These are phyloP conservation scores for Albugo candida DNA, from an alignment of 352 stramenopile genomes.

Conservation along the genomic window DNA sequence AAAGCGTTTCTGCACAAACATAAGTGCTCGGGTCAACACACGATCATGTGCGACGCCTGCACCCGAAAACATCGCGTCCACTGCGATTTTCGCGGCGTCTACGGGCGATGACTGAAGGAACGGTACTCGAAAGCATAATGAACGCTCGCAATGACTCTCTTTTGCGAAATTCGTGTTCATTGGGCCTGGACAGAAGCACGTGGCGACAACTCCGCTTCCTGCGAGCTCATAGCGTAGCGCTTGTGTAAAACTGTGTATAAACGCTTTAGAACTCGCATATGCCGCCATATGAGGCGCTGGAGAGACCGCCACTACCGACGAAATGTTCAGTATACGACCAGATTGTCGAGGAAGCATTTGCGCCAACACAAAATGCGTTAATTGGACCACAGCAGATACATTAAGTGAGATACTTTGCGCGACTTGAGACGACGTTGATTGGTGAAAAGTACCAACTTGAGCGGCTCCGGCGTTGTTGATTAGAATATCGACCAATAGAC, in stretches of 20 bases:
- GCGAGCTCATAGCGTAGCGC: slow-evolving; percentile 59
- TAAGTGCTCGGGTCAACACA: background rate
- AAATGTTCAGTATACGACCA: slow-evolving; percentile 71
- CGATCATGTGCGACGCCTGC: slow-evolving; percentile 7
- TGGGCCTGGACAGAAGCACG: slow-evolving; percentile 43
- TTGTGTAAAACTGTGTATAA: slow-evolving; percentile 52
- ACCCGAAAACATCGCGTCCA: slow-evolving; percentile 39
- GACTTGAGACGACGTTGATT: slow-evolving; percentile 19
- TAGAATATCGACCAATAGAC: slow-evolving; percentile 61
- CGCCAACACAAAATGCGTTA: slow-evolving; percentile 34
- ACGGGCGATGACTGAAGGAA: slow-evolving; percentile 13
- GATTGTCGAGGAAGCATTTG: slow-evolving; percentile 39
- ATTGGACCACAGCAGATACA: slow-evolving; percentile 26
- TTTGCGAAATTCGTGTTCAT: slow-evolving; percentile 45
- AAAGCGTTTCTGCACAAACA: background rate
- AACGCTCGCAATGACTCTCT: slow-evolving; percentile 15
- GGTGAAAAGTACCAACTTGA: slow-evolving; percentile 21
- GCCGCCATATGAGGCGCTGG: slow-evolving; percentile 38
- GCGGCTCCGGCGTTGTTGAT: slow-evolving; percentile 59
- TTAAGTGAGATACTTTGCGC: slow-evolving; percentile 52
- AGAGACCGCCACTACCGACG: slow-evolving; percentile 28
- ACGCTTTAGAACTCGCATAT: slow-evolving; percentile 59
- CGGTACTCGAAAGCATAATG: slow-evolving; percentile 17
- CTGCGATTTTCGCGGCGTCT: slow-evolving; percentile 18
- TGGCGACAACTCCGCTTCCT: slow-evolving; percentile 51